Percentiles rank a stretch among this genome's conserved stretches.
Conservation (phyloP, 805 yeast genomes). For the Cyberlindnera bimundalis region DNA sequence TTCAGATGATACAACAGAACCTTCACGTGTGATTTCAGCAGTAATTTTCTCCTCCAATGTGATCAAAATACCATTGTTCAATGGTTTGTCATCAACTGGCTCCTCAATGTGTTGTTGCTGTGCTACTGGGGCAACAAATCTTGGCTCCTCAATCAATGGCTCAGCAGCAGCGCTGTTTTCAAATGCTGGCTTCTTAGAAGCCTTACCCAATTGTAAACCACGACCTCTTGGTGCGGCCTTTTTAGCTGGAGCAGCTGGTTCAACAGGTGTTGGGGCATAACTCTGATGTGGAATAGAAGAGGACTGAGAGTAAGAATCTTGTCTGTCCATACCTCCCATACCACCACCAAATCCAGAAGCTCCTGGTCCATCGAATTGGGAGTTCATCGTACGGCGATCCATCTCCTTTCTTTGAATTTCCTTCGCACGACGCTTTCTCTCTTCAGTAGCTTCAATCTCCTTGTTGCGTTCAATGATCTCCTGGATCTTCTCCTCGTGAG, state of each 20-base stretch:
- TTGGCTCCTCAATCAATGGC: conserved; percentile 32
- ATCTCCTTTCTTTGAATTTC: conserved; percentile 80
- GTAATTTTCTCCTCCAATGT: conserved; percentile 72
- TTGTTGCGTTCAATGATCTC: conserved; percentile 96
- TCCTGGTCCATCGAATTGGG: conserved; percentile 5
- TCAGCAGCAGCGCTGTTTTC: conserved; percentile 23
- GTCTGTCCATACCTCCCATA: conserved; percentile 9
- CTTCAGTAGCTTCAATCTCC: conserved; percentile 95
- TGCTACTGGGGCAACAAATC: conserved; percentile 14
- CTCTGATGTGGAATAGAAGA: conserved; percentile 15
- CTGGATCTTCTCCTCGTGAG: conserved; percentile 97
- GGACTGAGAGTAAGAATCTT: background rate
- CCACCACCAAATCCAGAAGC: conserved; percentile 16
- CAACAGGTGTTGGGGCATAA: conserved; percentile 25
- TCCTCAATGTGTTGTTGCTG: conserved; percentile 1
- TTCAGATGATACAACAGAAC: conserved; percentile 65
- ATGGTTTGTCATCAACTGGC: conserved; percentile 29
- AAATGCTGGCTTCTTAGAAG: conserved; percentile 26
- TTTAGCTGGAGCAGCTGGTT: conserved; percentile 15
- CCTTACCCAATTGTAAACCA: conserved; percentile 75
- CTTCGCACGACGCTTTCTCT: conserved; percentile 91
- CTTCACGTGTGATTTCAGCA: conserved; percentile 82
- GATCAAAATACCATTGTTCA: conserved; percentile 76
- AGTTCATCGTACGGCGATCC: conserved; percentile 47
- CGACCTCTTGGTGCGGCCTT: conserved; percentile 50